Evolutionary conservation across 352 stramenopile genomes (phyloP), one percentile per base, ranked within the genome.

Genomic region (Phytophthora capsici): DNA sequence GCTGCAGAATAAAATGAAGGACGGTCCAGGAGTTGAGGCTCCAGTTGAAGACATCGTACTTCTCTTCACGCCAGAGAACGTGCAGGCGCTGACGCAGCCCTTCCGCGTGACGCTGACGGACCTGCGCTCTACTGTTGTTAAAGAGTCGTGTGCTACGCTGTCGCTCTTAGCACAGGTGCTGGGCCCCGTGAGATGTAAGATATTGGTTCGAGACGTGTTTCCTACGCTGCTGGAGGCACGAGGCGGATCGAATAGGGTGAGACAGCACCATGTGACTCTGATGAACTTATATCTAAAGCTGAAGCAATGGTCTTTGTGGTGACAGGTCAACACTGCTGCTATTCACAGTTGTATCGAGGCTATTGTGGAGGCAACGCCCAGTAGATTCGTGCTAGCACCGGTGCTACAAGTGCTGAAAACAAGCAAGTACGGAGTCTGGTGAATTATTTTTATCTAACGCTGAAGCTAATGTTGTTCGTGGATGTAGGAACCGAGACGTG

Each of bases 51-150:
- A 44, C 25, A n/a, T 41, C 9, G 25, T 4, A 12, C 47, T 36
- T 26, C 63, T 87, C 14, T 86, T 89, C 40, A 51, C 72, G 4
- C 45, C 63, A 1, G 80, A 89, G 54, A 88, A 82, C 38, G 55
- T 89, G 32, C 78, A 88, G 61, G 52, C 63, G 25, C 77, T 89
- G 25, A 78, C 66, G 52, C 76, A 82, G 62, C 78, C 78, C n/a
- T 86, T 89, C 61, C 80, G 80, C 43, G 59, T 63, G n/a, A 86
- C 75, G 22, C 45, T 89, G 16, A 57, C 77, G 34, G 78, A 91
- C 22, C 63, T 91, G 51, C 73, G 82, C 52, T 88, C 79, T 2
- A 71, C 76, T 12, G 82, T 91, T 16, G 78, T 91, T 20, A 89
- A 88, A 30, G 82, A 87, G 48, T 80, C 74, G 7, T 89, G 82